Evolutionary conservation across 2,329 filamentous ascomycete species (phyloP), one percentile per base, ranked within the genome.

Genomic region (Periconia digitata): DNA sequence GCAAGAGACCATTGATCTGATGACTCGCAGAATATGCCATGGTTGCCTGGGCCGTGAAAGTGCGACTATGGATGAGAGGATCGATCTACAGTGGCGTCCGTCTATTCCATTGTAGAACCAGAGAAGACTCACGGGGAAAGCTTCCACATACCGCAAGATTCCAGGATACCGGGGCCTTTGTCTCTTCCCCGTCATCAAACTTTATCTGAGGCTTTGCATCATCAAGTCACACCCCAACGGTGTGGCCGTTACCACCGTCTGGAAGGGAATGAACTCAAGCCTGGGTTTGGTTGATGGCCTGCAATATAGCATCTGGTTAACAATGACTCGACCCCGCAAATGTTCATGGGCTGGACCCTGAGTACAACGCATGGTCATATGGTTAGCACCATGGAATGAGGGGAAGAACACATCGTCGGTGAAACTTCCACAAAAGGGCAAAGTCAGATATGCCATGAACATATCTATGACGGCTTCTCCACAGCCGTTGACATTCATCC

Each of bases 51-150:
- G n/a, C n/a, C n/a, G n/a, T 58, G 58, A 16, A 62, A 64, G 39
- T 62, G 53, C 1, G 61, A 57, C 15, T 73, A 70, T 56, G 70
- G 68, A 23, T 73, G 70, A 43, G 64, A 50, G 13, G 3, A 32
- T 3, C n/a, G 27, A 32, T 32, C 3, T 32, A 15, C 10, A 32
- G 27, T 12, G 24, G 7, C 24, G 24, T 27, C 24, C n/a, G n/a
- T n/a, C n/a, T n/a, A n/a, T n/a, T n/a, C n/a, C n/a, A n/a, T n/a
- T n/a, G n/a, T n/a, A n/a, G n/a, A n/a, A n/a, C n/a, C n/a, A n/a
- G n/a, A n/a, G n/a, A n/a, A n/a, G n/a, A n/a, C n/a, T n/a, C n/a
- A n/a, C n/a, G n/a, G n/a, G n/a, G n/a, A n/a, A n/a, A n/a, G n/a
- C n/a, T n/a, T n/a, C n/a, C n/a, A n/a, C n/a, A n/a, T n/a, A n/a